Percentiles rank a stretch among this genome's conserved stretches.
These are phyloP conservation scores for Wickerhamiella australiensis DNA, from an alignment of 805 yeast species.

Conservation along the genomic window DNA sequence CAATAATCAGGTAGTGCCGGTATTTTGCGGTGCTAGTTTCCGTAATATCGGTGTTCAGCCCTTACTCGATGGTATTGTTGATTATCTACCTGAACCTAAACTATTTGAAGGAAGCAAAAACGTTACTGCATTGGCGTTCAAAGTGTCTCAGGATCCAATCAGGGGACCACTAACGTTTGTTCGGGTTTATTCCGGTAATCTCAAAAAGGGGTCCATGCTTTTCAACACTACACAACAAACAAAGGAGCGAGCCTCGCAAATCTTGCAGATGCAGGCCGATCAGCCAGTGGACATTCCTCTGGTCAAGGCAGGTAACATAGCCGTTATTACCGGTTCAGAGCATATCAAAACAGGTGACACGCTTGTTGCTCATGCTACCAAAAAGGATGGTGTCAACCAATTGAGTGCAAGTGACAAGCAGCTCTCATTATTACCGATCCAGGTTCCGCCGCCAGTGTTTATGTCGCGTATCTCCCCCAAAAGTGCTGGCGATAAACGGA, in stretches of 20 bases:
- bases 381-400: slow-evolving; percentile 38
- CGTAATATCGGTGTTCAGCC: slow-evolving; percentile 93
- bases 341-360: slow-evolving; percentile 87
- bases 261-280: slow-evolving; percentile 82
- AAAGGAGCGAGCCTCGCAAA: slow-evolving; percentile 50
- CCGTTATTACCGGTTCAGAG: slow-evolving; percentile 67
- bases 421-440: slow-evolving; percentile 58
- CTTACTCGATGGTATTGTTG: slow-evolving; percentile 66
- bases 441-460: slow-evolving; percentile 85
- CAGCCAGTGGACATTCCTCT: slow-evolving; percentile 56
- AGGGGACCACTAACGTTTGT: slow-evolving; percentile 76
- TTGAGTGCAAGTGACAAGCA: slow-evolving; percentile 36
- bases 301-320: slow-evolving; percentile 72
- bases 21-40: slow-evolving; percentile 87
- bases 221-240: slow-evolving; percentile 59
- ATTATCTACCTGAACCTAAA: slow-evolving; percentile 71
- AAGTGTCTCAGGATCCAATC: slow-evolving; percentile 69
- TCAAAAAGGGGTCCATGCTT: slow-evolving; percentile 50
- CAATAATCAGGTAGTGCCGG: slow-evolving; percentile 50
- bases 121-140: slow-evolving; percentile 77
- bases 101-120: slow-evolving; percentile 41
- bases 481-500: slow-evolving; percentile 66
- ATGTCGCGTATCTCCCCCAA: slow-evolving; percentile 73
- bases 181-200: slow-evolving; percentile 73
- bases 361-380: slow-evolving; percentile 47